phyloP scores from a whole-genome alignment of 257 asterid genomes.

The Primulina eburnea region DNA sequence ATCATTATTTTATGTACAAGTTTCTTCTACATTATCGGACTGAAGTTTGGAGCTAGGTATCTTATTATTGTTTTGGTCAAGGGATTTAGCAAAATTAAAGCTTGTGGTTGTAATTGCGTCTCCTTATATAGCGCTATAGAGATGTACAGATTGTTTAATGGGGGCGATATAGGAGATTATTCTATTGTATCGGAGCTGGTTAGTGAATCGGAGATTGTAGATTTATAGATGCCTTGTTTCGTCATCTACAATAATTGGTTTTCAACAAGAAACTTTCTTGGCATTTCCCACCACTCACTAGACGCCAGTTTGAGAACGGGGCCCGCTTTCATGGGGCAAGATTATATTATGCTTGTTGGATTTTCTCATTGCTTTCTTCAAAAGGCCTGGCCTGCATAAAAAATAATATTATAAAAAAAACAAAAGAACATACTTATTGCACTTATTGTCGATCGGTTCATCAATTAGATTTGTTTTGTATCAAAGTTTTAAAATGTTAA shows the following conservation, averaged over 20 bases:
- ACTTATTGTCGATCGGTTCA: neutral
- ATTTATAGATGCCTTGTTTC: conserved; percentile 24
- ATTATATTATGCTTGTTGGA: too few species aligned
- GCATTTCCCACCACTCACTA: neutral
- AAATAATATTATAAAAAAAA: too few species aligned
- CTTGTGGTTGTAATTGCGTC: conserved; percentile 26
- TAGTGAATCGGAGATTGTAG: conserved; percentile 1
- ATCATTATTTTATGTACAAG: conserved; percentile 20
- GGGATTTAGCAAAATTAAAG: conserved; percentile 28
- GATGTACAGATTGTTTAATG: conserved; percentile 20
- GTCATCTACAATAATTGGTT: conserved; percentile 8
- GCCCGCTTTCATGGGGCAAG: too few species aligned
- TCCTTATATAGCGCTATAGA: conserved; percentile 28
- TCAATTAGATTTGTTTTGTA: neutral
- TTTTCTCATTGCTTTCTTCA: neutral
- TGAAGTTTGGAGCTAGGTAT: neutral
- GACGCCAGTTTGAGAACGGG: conserved; percentile 7
- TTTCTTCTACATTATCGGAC: neutral
- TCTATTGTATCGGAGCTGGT: conserved; percentile 24
- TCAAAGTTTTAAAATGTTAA: neutral
- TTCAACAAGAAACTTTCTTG: conserved; percentile 7
- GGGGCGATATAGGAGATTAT: neutral
- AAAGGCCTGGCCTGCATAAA: neutral
- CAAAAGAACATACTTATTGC: too few species aligned
- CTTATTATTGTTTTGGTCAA: neutral